Evolutionary conservation across 345 rosid genomes (phyloP), one percentile per base, ranked within the genome.

Genomic region (Rhizophora mangle): DNA sequence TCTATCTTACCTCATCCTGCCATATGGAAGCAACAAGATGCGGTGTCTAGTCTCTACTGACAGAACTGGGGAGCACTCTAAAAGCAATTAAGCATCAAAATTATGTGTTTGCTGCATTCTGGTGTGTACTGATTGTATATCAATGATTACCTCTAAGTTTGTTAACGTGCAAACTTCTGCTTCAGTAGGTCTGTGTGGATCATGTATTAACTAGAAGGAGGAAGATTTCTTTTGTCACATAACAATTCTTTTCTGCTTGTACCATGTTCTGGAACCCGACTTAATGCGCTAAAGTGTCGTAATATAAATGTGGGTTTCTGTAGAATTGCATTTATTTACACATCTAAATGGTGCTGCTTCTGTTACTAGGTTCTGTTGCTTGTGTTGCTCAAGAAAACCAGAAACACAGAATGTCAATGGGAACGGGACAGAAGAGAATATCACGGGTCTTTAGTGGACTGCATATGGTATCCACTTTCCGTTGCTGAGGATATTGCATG

Each of bases 1-100:
- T 72, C 27, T 67, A 32, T 36, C 57, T 55, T 52, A 2, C 53
- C 55, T 49, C 22, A 36, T 70, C 75, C 71, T 58, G 69, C 30
- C 69, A 71, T 34, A 64, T 65, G 57, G 73, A 74, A 75, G 68
- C 60, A 62, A 66, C 69, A 10, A 68, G 73, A 70, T 78, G 66
- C 60, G 68, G 75, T 71, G 69, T 67, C 77, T 78, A 68, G 85
- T 75, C 79, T 66, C 47, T 70, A 74, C 82, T 77, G 85, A 83
- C 85, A 68, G 71, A 72, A 72, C 73, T 71, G 70, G 79, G 72
- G 69, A 77, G 60, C 75, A 37, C 53, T 43, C 60, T 27, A 36
- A 79, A 43, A 43, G 49, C 49, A 11, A 43, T 43, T 65, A 68
- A 74, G 73, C 71, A 65, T 75, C 64, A 47, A 39, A 43, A 69